Conservation (phyloP, 2,329 filamentous ascomycete species). For the Cordyceps tenuipes region DNA sequence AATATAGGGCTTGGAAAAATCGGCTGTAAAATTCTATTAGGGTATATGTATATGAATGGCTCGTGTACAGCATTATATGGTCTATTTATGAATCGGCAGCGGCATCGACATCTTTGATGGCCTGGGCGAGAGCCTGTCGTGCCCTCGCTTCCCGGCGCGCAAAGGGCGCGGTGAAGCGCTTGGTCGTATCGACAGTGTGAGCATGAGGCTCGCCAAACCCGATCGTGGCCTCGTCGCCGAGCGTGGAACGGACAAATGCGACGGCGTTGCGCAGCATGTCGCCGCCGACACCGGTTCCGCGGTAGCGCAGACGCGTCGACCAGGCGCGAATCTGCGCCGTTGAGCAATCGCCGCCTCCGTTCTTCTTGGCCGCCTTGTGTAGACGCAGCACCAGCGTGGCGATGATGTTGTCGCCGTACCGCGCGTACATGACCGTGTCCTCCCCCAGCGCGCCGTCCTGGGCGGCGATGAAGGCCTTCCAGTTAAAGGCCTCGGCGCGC, state of each 20-base stretch:
- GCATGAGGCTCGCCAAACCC: slow-evolving; percentile 71
- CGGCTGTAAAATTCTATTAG: neutral
- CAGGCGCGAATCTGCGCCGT: slow-evolving; percentile 67
- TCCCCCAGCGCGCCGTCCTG: slow-evolving; percentile 33
- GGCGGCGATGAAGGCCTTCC: slow-evolving; percentile 47
- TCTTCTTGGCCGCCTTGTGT: slow-evolving; percentile 25
- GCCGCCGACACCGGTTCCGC: slow-evolving; percentile 60
- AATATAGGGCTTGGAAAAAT: no score
- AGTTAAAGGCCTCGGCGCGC: slow-evolving; percentile 53
- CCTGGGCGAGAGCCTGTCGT: slow-evolving; percentile 32
- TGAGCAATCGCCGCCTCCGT: slow-evolving; percentile 34
- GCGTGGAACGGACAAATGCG: slow-evolving; percentile 51
- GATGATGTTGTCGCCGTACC: slow-evolving; percentile 59
- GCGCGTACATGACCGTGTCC: slow-evolving; percentile 54
- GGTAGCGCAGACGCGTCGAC: slow-evolving; percentile 65
- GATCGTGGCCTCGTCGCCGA: slow-evolving; percentile 52
- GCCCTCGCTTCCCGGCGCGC: slow-evolving; percentile 47
- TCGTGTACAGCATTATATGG: neutral
- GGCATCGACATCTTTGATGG: slow-evolving; percentile 15
- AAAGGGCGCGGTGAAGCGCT: slow-evolving; percentile 51
- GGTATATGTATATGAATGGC: neutral
- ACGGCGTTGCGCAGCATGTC: slow-evolving; percentile 67
- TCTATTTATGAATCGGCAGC: neutral
- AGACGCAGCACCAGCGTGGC: slow-evolving; percentile 61
- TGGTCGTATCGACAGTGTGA: slow-evolving; percentile 53